Evolutionary conservation across 768 basidiomycete genomes (phyloP).

Genomic region (Boletus pseudopeckii): DNA sequence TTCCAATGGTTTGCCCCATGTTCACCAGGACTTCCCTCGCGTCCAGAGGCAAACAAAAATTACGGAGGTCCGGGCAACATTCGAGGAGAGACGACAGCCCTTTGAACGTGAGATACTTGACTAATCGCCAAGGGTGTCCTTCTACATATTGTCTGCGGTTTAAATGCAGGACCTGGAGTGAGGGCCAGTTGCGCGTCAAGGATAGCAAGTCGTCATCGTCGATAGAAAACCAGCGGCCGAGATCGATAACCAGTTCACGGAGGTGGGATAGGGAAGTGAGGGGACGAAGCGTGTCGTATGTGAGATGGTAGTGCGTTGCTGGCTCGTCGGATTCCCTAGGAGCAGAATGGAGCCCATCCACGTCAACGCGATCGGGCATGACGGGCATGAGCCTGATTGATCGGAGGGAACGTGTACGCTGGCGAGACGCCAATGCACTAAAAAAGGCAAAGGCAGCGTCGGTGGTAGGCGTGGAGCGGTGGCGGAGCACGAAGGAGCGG

Average conservation of each 20-base stretch:
- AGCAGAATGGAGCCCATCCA: too few species aligned
- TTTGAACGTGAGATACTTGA: neutral
- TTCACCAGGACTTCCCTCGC: neutral
- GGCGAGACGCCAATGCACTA: neutral
- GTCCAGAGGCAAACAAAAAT: neutral
- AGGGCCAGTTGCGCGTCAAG: conserved; percentile 4
- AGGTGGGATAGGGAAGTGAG: neutral
- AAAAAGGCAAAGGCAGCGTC: neutral
- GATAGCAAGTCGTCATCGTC: conserved; percentile 1
- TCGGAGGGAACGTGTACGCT: neutral
- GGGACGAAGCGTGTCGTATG: neutral
- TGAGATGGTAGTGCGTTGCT: neutral
- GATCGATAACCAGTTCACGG: neutral
- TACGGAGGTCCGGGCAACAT: neutral
- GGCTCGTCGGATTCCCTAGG: neutral
- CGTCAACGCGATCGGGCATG: neutral
- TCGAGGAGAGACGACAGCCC: neutral
- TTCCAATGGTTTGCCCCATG: neutral
- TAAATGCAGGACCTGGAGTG: neutral
- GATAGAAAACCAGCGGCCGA: conserved; percentile 1
- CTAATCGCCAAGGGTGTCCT: too few species aligned
- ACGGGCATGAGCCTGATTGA: neutral
- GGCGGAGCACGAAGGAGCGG: neutral
- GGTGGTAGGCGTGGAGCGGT: neutral
- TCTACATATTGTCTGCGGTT: too few species aligned